Conservation (phyloP, 257 asterid genomes). For the Verbena officinalis region DNA sequence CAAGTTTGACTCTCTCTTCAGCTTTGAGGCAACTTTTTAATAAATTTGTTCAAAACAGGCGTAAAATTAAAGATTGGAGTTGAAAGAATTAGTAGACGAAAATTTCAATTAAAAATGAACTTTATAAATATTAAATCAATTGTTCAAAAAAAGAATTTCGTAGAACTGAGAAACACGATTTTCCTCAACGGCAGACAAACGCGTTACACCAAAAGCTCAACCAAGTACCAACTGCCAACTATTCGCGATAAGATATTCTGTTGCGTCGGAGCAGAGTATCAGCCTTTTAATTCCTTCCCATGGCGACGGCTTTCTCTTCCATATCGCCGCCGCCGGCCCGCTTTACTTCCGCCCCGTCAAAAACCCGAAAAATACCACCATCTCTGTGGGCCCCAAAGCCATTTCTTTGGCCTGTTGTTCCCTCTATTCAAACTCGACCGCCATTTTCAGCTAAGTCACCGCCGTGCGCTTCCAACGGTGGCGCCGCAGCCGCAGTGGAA, state of each 20-base stretch:
- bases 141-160: too few species aligned
- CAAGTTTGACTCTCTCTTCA: too few species aligned
- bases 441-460: constrained; percentile 38
- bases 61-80: too few species aligned
- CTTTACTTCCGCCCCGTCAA: constrained; percentile 25
- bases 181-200: not conserved
- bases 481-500: constrained; percentile 42
- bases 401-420: constrained; percentile 22
- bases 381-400: constrained; percentile 22
- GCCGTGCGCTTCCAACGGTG: constrained; percentile 37
- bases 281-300: constrained; percentile 36
- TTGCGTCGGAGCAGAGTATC: constrained; percentile 1
- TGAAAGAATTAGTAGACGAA: too few species aligned
- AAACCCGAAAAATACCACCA: constrained; percentile 25
- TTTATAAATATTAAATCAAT: too few species aligned
- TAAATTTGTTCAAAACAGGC: too few species aligned
- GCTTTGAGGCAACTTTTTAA: too few species aligned
- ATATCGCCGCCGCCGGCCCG: constrained; percentile 38
- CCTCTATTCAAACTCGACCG: constrained; percentile 35
- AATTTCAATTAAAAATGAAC: too few species aligned
- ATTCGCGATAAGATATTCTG: constrained; percentile 27
- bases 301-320: constrained; percentile 69
- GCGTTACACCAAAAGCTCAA: not conserved
- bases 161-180: not conserved
- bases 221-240: not conserved